Base-by-base conservation (phyloP, 805 yeast species). In the Metschnikowia lachancei region DNA sequence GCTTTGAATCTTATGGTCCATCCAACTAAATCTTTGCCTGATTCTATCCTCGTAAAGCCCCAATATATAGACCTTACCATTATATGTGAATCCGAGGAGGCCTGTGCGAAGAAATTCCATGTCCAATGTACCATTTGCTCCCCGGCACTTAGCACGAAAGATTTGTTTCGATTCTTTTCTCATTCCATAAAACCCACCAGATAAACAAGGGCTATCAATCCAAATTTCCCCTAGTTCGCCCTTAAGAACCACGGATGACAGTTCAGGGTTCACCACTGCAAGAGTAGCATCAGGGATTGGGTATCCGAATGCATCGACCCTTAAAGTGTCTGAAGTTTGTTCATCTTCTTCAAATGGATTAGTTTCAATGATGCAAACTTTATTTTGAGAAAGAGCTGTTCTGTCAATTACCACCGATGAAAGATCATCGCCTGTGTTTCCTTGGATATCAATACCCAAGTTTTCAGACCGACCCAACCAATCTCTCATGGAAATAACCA, bases 191-290 rank as follows among this genome's bases (percentile, higher is more conserved):
- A 86, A 87, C 0, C 96, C 96, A 13, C 96, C 97, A 2, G 95
- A 83, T 6, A 94, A 67, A 50, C 95, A 86, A 1, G 92, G 92
- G 36, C 95, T 85, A 58, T 91, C 97, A n/a, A 94, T 87, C 98
- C 98, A 94, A 29, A 94, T 83, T 64, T 94, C 99, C 22, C 99
- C 99, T 13, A 94, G 87, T 52, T 85, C 88, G 58, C 87, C 79
- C 39, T 77, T 83, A 2, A 82, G 81, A 4, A 88, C 86, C 14
- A 94, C 68, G 2, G 83, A 71, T 31, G 83, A 77, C 48, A 92
- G 88, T 50, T 94, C 98, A 0, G 98, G 98, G 61, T 95, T 90
- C 0, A 94, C 98, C 24, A 94, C 80, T 0, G 97, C 97, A 28
- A 92, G 63, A 0, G 95, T 87, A 0, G 97, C 92, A 67, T 92